Evolutionary conservation across 2,329 filamentous ascomycete genomes (phyloP), one percentile per base, ranked within the genome.

Genomic region (Fusarium clavum): DNA sequence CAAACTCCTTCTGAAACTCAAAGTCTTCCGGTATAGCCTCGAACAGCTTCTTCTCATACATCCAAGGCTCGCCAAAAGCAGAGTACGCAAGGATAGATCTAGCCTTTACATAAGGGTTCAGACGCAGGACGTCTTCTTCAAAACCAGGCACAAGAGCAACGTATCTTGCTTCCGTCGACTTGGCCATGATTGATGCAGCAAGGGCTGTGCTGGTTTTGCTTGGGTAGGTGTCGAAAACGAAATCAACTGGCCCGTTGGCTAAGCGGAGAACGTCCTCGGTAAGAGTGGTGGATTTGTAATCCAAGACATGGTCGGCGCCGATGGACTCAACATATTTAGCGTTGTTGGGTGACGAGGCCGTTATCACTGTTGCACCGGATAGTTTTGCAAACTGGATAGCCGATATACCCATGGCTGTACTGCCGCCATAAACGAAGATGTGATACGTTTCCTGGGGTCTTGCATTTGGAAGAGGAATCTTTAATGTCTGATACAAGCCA

Each of bases 371-470:
- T 8, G 78, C 77, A 1, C 79, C 81, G 3, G 78, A 80, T 4
- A 78, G 70, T 60, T 79, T 80, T 47, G 80, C 79, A 52, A 74
- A 80, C 69, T 83, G 81, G 60, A 84, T 81, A 3, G 78, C 80
- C 46, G 87, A 85, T 25, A 87, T 84, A 75, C 83, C 84, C 3
- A 86, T 87, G 2, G 86, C 87, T 12, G 84, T 88, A 74, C 85
- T 85, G 14, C 81, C 82, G 41, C 82, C 83, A 38, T 84, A 83
- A 58, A 83, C 81, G 8, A 84, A 71, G 47, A 84, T 68, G 1
- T 81, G 75, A 41, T 80, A 73, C 20, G 79, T 73, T 14, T 79
- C 75, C 10, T 77, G 76, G 22, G 75, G 56, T 8, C 82, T 77
- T n/a, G 73, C 56, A 25, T 67, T 78, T 0, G 88, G 87, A 3